phyloP scores from a whole-genome alignment of 257 asterid species.

The Fraxinus excelsior region DNA sequence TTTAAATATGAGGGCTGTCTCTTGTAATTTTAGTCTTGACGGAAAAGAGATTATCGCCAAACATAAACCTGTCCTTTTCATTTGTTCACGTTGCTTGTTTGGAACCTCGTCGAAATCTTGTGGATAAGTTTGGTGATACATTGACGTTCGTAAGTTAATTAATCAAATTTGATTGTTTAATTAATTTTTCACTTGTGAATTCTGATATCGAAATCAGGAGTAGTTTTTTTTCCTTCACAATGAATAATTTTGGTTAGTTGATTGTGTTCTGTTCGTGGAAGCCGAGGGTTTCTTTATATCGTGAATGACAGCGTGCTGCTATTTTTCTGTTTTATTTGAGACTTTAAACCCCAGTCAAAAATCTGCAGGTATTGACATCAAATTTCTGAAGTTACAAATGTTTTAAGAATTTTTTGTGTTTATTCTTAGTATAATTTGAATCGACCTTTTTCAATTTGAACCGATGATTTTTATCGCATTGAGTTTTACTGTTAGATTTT shows the following conservation, averaged over 20 bases:
- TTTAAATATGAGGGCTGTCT: too few relatives aligned
- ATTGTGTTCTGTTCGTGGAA: too few relatives aligned
- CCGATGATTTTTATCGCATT: background rate
- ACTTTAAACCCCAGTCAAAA: conserved; percentile 13
- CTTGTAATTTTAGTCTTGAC: too few relatives aligned
- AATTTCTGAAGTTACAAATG: background rate
- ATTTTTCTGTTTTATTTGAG: background rate
- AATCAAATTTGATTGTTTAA: too few relatives aligned
- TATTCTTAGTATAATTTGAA: too few relatives aligned
- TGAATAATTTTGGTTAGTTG: too few relatives aligned
- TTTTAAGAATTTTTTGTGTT: background rate
- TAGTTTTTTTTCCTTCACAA: background rate
- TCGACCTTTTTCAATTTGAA: background rate
- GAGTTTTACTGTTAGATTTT: background rate
- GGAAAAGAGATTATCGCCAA: too few relatives aligned
- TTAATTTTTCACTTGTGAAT: too few relatives aligned
- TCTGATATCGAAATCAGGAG: too few relatives aligned
- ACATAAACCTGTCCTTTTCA: conserved; percentile 14
- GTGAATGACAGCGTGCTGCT: background rate
- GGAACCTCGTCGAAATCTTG: conserved; percentile 22
- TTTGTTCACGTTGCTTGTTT: conserved; percentile 20
- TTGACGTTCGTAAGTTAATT: too few relatives aligned
- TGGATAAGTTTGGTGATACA: conserved; percentile 34
- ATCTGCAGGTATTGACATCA: background rate
- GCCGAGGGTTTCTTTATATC: too few relatives aligned